phyloP scores from a whole-genome alignment of 345 rosid species.

The Populus euphratica region DNA sequence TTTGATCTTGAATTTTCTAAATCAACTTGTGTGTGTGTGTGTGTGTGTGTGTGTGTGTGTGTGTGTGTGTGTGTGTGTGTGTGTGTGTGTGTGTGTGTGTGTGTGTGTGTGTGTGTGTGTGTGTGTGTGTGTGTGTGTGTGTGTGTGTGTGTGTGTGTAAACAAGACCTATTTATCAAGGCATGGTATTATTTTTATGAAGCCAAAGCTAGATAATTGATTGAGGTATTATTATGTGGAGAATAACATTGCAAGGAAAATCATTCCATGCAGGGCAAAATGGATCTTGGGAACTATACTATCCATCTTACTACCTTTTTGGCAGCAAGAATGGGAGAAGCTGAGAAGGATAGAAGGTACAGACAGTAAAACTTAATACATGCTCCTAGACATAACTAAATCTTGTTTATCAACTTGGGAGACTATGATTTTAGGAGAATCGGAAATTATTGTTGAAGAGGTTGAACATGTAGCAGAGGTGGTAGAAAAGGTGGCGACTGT shows the following conservation, averaged over 20 bases:
- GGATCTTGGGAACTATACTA: constrained; percentile 51
- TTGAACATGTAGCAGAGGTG: constrained; percentile 46
- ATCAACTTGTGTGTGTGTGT: no score
- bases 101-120: no score
- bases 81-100: no score
- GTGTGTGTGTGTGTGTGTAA: no score
- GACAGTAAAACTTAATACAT: neutral
- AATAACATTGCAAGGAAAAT: neutral
- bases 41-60: no score
- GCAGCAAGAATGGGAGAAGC: constrained; percentile 41
- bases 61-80: no score
- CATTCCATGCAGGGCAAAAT: constrained; percentile 51
- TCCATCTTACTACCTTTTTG: constrained; percentile 48
- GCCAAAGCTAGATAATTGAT: no score
- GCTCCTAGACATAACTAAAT: neutral
- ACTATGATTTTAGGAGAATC: constrained; percentile 11
- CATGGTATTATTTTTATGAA: no score
- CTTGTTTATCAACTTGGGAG: neutral
- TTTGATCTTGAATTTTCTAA: no score
- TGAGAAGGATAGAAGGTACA: constrained; percentile 53
- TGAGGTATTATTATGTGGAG: neutral
- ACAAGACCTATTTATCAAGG: no score
- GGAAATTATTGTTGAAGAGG: constrained; percentile 45
- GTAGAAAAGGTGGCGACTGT: constrained; percentile 34
- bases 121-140: no score